Conservation (phyloP, 2,329 filamentous ascomycete genomes). For the Aureobasidium uvarum region DNA sequence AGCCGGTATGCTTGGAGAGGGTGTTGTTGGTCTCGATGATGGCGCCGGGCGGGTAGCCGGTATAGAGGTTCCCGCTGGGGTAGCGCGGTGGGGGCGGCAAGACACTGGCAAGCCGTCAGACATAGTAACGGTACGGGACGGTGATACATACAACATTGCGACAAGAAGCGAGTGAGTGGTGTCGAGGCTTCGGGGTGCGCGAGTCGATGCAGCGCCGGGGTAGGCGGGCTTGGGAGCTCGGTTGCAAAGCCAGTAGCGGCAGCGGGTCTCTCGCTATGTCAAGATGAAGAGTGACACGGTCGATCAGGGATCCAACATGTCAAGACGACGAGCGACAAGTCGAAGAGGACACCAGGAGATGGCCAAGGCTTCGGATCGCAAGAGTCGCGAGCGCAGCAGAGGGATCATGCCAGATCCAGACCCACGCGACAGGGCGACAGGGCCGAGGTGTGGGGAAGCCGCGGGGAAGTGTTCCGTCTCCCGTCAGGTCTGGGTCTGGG, state of each 20-base stretch:
- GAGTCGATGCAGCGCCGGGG: not conserved
- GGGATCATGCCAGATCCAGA: not conserved
- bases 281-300: not conserved
- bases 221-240: not conserved
- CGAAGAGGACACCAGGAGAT: not conserved
- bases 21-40: conserved; percentile 95
- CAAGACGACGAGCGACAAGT: not conserved
- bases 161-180: not conserved
- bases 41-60: conserved; percentile 62
- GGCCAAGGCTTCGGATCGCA: not conserved
- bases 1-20: conserved; percentile 72
- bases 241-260: not conserved
- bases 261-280: not conserved
- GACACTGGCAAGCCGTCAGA: conserved; percentile 56
- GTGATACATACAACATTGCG: conserved; percentile 15
- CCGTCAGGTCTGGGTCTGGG: too few relatives aligned
- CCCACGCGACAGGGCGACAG: not conserved
- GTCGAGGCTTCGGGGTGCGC: not conserved
- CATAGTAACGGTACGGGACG: not conserved
- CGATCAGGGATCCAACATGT: not conserved
- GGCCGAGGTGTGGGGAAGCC: not conserved
- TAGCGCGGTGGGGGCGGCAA: conserved; percentile 84
- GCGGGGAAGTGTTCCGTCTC: conserved; percentile 12
- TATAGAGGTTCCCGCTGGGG: conserved; percentile 69
- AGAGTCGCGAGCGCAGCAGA: not conserved